Evolutionary conservation across 352 stramenopile species (phyloP).

Genomic region (Globisporangium ultimum): DNA sequence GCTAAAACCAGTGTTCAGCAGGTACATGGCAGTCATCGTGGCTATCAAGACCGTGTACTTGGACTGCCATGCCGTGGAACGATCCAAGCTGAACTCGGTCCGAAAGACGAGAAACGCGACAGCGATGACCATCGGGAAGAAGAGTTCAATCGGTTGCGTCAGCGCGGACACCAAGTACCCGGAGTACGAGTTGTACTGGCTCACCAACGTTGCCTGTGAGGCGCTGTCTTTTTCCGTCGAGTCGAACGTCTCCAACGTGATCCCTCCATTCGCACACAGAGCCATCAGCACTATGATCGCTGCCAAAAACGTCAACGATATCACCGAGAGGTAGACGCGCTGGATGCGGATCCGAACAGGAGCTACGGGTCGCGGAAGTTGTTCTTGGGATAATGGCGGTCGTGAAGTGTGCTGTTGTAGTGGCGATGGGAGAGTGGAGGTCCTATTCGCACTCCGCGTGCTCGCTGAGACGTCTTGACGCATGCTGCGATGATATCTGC

Average conservation of each 20-base stretch:
- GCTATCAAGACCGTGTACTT: not conserved
- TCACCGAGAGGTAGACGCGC: not conserved
- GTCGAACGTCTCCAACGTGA: not conserved
- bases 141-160: slow-evolving; percentile 4
- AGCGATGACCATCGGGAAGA: not conserved
- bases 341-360: slow-evolving; percentile 4
- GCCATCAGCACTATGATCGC: not conserved
- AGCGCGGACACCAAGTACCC: slow-evolving; percentile 4
- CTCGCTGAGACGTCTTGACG: too few species aligned
- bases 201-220: not conserved
- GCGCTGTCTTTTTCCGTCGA: not conserved
- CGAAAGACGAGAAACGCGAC: slow-evolving; percentile 5
- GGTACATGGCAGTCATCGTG: not conserved
- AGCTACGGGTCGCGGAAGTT: too few species aligned
- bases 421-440: too few species aligned
- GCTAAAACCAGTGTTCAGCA: slow-evolving; percentile 4
- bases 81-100: slow-evolving; percentile 1
- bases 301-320: not conserved
- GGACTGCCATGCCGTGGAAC: slow-evolving; percentile 19
- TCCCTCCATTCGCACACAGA: not conserved
- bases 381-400: too few species aligned
- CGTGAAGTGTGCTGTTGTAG: too few species aligned
- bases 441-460: too few species aligned
- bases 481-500: too few species aligned
- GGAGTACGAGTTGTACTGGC: slow-evolving; percentile 10